Percentiles rank a stretch among this genome's conserved stretches.
phyloP scores from a whole-genome alignment of 768 basidiomycete genomes.

The Tulasnella sp. region DNA sequence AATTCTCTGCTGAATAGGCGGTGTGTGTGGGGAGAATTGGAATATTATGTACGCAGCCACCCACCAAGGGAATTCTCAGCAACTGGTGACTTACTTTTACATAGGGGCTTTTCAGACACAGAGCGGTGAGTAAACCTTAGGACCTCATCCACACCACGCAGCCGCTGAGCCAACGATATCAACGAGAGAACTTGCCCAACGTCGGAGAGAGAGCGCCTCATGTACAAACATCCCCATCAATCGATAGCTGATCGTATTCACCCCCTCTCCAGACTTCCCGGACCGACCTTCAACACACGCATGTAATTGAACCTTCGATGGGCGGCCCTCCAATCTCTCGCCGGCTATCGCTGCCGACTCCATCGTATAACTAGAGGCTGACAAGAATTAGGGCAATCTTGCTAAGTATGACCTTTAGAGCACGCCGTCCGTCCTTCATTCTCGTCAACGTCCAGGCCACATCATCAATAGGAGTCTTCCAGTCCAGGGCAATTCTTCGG shows the following conservation, averaged over 20 bases:
- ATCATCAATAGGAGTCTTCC: too few species aligned
- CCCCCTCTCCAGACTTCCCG: background rate
- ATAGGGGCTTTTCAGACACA: background rate
- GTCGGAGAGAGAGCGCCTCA: background rate
- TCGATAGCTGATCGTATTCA: background rate
- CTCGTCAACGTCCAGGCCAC: too few species aligned
- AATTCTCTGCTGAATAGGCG: background rate
- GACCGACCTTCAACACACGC: background rate
- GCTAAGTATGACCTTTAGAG: too few species aligned
- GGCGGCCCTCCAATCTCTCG: too few species aligned
- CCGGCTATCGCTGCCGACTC: too few species aligned
- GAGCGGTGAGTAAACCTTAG: background rate
- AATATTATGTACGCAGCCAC: too few species aligned
- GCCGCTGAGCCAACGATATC: background rate
- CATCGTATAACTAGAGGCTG: background rate
- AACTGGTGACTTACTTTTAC: background rate
- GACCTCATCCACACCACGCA: background rate
- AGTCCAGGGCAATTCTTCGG: too few species aligned
- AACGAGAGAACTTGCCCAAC: background rate
- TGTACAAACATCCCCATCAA: background rate
- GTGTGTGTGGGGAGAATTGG: too few species aligned
- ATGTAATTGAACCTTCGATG: background rate
- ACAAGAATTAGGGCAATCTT: too few species aligned
- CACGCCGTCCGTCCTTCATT: too few species aligned
- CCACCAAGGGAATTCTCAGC: too few species aligned